A percentile compares a stretch with the other conserved stretches of the same genome.
Evolutionary conservation across 139 green algal genomes (phyloP).

Genomic region (Chlamydomonas incerta): DNA sequence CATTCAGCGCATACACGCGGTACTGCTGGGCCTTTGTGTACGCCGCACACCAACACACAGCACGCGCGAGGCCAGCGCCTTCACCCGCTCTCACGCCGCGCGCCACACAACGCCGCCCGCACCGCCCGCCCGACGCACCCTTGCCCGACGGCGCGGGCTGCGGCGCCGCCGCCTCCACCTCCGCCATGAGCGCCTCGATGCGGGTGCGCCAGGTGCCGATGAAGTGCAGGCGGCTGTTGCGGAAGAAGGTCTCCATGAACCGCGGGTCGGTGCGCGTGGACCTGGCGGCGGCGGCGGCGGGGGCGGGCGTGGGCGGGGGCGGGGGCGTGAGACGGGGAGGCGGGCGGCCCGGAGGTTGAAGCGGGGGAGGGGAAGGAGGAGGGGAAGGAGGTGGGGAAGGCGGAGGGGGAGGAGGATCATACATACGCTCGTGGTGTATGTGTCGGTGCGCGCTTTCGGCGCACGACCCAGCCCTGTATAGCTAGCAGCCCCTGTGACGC

Average conservation of each 20-base stretch:
- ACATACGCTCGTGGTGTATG: no score
- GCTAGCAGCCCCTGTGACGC: no score
- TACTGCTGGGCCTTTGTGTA: no score
- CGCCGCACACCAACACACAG: no score
- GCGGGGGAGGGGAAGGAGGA: no score
- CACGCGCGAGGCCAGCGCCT: no score
- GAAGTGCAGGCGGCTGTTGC: constrained; percentile 81
- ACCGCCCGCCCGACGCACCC: no score
- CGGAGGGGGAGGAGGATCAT: neutral
- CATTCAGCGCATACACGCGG: no score
- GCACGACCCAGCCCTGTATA: neutral
- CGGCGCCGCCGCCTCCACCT: constrained; percentile 32
- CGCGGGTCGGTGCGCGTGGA: constrained; percentile 76
- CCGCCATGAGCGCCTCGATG: constrained; percentile 78
- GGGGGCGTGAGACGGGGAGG: no score
- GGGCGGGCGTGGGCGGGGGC: neutral
- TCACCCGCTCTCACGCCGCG: no score
- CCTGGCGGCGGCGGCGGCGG: neutral
- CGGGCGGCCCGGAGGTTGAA: no score
- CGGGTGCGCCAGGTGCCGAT: constrained; percentile 88
- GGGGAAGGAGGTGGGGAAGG: neutral
- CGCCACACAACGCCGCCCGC: no score
- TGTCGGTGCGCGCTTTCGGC: neutral
- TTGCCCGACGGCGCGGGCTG: constrained; percentile 26
- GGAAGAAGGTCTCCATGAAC: constrained; percentile 87